Evolutionary conservation across 1,284 basidiomycete genomes (phyloP).

Genomic region (Volvariella surrecta): DNA sequence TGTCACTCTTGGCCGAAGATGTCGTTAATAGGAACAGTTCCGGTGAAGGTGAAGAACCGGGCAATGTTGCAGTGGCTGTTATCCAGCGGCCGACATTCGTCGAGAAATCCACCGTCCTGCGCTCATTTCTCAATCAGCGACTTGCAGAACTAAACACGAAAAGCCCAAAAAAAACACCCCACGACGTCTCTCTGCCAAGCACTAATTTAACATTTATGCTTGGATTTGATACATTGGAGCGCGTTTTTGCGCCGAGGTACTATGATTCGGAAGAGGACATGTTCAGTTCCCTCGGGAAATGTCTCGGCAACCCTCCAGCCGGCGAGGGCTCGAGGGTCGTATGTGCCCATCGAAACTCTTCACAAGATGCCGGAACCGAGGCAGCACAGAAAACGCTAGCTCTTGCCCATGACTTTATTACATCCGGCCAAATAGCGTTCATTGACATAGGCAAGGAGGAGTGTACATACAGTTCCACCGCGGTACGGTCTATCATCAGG

Average conservation of each 20-base stretch:
- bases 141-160: slow-evolving; percentile 17
- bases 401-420: slow-evolving; percentile 41
- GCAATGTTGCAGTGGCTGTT: slow-evolving; percentile 73
- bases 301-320: slow-evolving; percentile 43
- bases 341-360: slow-evolving; percentile 50
- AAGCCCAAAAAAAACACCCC: neutral
- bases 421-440: slow-evolving; percentile 41
- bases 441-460: slow-evolving; percentile 53
- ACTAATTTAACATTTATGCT: slow-evolving; percentile 60
- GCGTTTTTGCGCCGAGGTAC: slow-evolving; percentile 77
- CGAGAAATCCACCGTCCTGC: slow-evolving; percentile 65
- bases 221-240: slow-evolving; percentile 84
- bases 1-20: slow-evolving; percentile 54
- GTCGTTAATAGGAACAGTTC: slow-evolving; percentile 19
- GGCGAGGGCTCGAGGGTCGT: slow-evolving; percentile 64
- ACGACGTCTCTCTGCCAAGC: slow-evolving; percentile 10
- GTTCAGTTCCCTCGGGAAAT: slow-evolving; percentile 43
- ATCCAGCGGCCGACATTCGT: slow-evolving; percentile 88
- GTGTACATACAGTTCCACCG: slow-evolving; percentile 64
- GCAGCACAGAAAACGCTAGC: slow-evolving; percentile 14
- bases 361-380: slow-evolving; percentile 6
- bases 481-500: slow-evolving; percentile 48
- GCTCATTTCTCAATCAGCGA: slow-evolving; percentile 37
- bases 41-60: slow-evolving; percentile 2
- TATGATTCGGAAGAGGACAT: slow-evolving; percentile 54